phyloP scores from a whole-genome alignment of 2,329 filamentous ascomycete genomes.

The Rhynchosporium secalis region DNA sequence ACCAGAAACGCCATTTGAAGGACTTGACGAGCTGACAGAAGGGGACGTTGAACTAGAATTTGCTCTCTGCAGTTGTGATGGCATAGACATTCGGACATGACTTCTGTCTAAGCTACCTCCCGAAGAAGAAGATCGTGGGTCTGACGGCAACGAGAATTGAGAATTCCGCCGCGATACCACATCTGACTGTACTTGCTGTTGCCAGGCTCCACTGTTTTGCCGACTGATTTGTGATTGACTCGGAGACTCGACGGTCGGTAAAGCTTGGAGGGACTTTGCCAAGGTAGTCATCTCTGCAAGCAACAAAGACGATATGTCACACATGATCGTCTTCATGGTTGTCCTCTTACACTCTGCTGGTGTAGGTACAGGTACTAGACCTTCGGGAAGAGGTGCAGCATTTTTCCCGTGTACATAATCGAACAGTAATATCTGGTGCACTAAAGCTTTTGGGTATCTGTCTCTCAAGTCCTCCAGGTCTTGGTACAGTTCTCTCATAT shows the following conservation, averaged over 20 bases:
- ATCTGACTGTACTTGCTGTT: conserved; percentile 45
- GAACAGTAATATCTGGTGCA: conserved; percentile 79
- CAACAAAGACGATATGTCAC: conserved; percentile 71
- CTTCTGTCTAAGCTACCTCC: conserved; percentile 57
- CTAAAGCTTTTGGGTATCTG: conserved; percentile 71
- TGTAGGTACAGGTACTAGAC: conserved; percentile 70
- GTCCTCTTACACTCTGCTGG: conserved; percentile 68
- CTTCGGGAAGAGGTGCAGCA: conserved; percentile 60
- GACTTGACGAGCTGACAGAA: conserved; percentile 43
- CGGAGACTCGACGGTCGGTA: conserved; percentile 77
- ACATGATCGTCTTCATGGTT: conserved; percentile 79
- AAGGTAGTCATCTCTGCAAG: conserved; percentile 75
- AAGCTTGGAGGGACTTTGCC: conserved; percentile 69
- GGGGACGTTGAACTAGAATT: conserved; percentile 35
- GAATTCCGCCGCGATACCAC: conserved; percentile 53
- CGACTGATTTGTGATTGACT: conserved; percentile 50
- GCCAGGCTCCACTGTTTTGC: conserved; percentile 48
- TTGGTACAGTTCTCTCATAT: conserved; percentile 60
- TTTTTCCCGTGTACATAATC: conserved; percentile 60
- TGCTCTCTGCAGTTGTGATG: conserved; percentile 49
- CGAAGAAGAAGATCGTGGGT: conserved; percentile 55
- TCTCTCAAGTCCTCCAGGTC: conserved; percentile 72
- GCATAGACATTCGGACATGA: conserved; percentile 79
- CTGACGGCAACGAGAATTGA: conserved; percentile 50
- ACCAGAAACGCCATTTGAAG: conserved; percentile 32